phyloP scores from a whole-genome alignment of 2,329 filamentous ascomycete genomes.

The Beauveria asiatica region DNA sequence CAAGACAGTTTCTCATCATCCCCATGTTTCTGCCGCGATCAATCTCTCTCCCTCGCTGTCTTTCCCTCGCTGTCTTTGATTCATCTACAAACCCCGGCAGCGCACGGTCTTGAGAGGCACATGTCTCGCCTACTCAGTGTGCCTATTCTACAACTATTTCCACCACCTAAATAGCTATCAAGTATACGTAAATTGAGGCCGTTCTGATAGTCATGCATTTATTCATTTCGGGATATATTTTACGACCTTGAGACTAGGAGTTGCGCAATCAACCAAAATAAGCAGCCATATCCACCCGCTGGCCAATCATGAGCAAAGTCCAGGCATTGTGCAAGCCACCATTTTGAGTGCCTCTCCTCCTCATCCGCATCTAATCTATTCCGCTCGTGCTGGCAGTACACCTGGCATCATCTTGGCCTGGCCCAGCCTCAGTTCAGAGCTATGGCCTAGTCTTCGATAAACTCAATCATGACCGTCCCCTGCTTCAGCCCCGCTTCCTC shows the following conservation, averaged over 20 bases:
- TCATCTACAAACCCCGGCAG: background rate
- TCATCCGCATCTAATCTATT: background rate
- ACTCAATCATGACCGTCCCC: conserved; percentile 92
- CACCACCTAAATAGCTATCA: no score
- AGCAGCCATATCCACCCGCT: background rate
- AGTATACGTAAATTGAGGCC: no score
- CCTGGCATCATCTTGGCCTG: background rate
- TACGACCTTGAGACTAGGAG: background rate
- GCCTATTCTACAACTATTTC: no score
- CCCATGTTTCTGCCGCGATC: no score
- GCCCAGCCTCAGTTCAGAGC: background rate
- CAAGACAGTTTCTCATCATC: no score
- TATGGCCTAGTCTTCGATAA: conserved; percentile 48
- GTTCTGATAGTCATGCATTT: background rate
- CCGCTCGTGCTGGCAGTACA: background rate
- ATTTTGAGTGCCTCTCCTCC: background rate
- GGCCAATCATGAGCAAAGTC: background rate
- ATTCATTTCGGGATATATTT: conserved; percentile 1
- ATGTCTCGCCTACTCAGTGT: background rate
- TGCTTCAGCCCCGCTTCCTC: conserved; percentile 80
- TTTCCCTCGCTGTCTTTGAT: background rate
- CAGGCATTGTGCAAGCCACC: background rate
- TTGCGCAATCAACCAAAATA: background rate
- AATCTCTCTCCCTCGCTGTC: background rate
- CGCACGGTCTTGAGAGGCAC: background rate